phyloP scores from a whole-genome alignment of 1,284 basidiomycete genomes.

The Moniliella sp. region DNA sequence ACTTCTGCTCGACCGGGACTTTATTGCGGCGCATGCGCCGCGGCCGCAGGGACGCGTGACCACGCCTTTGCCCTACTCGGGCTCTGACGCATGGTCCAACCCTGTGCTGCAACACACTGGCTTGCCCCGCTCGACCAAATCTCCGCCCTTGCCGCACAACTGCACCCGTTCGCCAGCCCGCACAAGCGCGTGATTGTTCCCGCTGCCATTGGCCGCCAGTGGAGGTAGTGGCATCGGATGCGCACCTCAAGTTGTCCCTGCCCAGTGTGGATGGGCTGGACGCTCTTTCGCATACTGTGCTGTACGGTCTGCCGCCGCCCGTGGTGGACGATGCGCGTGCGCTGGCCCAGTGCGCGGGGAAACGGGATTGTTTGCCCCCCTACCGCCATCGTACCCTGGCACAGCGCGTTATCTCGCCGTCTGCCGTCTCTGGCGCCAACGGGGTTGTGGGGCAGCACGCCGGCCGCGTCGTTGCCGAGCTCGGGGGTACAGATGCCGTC shows the following conservation, averaged over 20 bases:
- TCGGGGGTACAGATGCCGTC: slow-evolving; percentile 81
- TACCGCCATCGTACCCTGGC: too few relatives aligned
- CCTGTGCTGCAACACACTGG: too few relatives aligned
- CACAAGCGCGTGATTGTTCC: slow-evolving; percentile 62
- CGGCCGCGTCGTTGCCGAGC: slow-evolving; percentile 66
- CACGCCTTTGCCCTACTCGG: slow-evolving; percentile 14
- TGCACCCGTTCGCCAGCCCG: slow-evolving; percentile 58
- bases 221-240: slow-evolving; percentile 49
- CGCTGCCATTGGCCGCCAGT: slow-evolving; percentile 60
- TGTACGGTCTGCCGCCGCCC: slow-evolving; percentile 63
- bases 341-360: too few relatives aligned
- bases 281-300: slow-evolving; percentile 47
- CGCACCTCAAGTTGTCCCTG: slow-evolving; percentile 57
- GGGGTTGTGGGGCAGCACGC: slow-evolving; percentile 72
- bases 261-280: slow-evolving; percentile 41
- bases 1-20: slow-evolving; percentile 41
- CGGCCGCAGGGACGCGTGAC: slow-evolving; percentile 34
- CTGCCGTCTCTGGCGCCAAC: too few relatives aligned
- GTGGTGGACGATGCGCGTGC: slow-evolving; percentile 45
- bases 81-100: slow-evolving; percentile 16
- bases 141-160: slow-evolving; percentile 44
- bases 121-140: slow-evolving; percentile 48
- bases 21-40: slow-evolving; percentile 39
- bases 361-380: too few relatives aligned
- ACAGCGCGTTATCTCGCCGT: too few relatives aligned